Percentiles rank a stretch among this genome's conserved stretches.
Evolutionary conservation across 495 filamentous ascomycete species (phyloP).

Genomic region (Cercophora newfieldiana): DNA sequence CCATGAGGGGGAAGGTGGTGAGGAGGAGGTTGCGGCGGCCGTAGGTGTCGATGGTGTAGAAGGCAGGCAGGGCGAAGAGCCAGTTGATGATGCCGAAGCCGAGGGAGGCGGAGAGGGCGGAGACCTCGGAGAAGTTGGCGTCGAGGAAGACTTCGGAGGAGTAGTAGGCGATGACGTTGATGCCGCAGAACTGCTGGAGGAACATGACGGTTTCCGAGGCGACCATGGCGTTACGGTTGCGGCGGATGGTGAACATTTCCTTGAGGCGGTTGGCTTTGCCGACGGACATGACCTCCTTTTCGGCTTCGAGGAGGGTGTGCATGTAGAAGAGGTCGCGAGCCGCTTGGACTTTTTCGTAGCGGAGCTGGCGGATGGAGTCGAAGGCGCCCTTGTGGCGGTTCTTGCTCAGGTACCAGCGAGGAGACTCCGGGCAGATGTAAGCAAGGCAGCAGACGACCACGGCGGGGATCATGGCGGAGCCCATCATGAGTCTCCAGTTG

Average conservation of each 20-base stretch:
- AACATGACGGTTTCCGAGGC: constrained; percentile 82
- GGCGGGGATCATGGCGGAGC: constrained; percentile 72
- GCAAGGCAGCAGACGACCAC: constrained; percentile 69
- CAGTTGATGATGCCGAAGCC: constrained; percentile 81
- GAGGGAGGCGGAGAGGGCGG: constrained; percentile 65
- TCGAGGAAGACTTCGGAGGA: constrained; percentile 63
- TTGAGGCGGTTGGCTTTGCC: constrained; percentile 59
- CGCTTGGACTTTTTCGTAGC: constrained; percentile 71
- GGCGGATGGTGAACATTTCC: constrained; percentile 71
- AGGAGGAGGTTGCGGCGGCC: constrained; percentile 79
- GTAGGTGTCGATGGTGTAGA: constrained; percentile 82
- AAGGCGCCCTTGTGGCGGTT: constrained; percentile 66
- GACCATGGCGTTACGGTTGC: constrained; percentile 74
- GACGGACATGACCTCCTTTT: constrained; percentile 58
- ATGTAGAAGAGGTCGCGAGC: constrained; percentile 84
- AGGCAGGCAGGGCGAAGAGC: constrained; percentile 73
- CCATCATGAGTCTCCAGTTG: constrained; percentile 86
- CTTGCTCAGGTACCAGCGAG: constrained; percentile 76
- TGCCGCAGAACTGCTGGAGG: constrained; percentile 76
- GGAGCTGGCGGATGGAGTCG: constrained; percentile 62
- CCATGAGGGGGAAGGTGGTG: constrained; percentile 76
- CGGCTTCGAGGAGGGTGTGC: constrained; percentile 67
- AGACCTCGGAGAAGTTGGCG: constrained; percentile 55
- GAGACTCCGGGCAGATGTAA: constrained; percentile 70
- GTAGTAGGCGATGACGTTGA: constrained; percentile 70